phyloP scores from a whole-genome alignment of 305 asterid genomes.

The Coffea humblotiana region DNA sequence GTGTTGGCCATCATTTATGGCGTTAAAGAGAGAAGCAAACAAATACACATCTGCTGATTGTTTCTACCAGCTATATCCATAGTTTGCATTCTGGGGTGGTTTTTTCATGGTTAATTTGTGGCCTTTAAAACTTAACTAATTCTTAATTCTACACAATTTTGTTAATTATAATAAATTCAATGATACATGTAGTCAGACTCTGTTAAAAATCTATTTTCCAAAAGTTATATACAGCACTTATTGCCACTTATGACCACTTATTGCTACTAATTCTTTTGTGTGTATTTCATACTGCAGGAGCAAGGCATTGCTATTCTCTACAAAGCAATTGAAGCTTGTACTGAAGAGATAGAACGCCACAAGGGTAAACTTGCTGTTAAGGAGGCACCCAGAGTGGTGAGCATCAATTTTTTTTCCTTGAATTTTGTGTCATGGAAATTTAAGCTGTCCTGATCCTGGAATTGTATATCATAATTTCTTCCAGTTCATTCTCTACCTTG shows the following conservation, averaged over 20 bases:
- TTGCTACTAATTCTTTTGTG: not conserved
- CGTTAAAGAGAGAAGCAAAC: not conserved
- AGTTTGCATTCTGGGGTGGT: not conserved
- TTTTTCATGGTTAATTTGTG: not conserved
- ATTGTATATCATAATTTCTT: not conserved
- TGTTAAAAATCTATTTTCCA: not conserved
- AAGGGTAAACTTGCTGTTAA: slow-evolving; percentile 90
- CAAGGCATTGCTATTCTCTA: slow-evolving; percentile 84
- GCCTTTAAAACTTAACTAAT: not conserved
- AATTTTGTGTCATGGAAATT: not conserved
- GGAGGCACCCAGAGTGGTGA: slow-evolving; percentile 95
- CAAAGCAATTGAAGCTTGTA: slow-evolving; percentile 90
- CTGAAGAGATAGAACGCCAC: slow-evolving; percentile 67
- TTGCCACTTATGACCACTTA: too few relatives aligned
- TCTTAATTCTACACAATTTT: not conserved
- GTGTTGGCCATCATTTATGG: not conserved
- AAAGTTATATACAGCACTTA: not conserved
- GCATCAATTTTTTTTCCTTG: slow-evolving; percentile 4
- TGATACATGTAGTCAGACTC: not conserved
- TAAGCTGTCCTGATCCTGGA: not conserved
- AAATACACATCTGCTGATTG: not conserved
- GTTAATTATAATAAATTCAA: too few relatives aligned
- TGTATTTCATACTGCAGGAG: slow-evolving; percentile 53
- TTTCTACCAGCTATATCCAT: not conserved
- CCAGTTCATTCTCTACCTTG: not conserved